phyloP scores from a whole-genome alignment of 495 filamentous ascomycete genomes.

The Platismatia glauca region DNA sequence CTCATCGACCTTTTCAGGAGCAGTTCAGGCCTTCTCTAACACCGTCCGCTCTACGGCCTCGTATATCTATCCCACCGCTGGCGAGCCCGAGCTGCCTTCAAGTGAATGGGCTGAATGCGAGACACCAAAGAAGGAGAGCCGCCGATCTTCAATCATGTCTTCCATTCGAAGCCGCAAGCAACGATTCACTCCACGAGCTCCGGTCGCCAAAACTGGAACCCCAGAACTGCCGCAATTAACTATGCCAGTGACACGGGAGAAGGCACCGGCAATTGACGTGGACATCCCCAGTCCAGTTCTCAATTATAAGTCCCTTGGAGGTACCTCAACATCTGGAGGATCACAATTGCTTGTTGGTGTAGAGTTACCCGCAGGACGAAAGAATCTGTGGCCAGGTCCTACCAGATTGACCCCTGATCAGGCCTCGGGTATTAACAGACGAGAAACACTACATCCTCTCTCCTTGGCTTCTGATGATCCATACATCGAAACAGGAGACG shows the following conservation, averaged over 20 bases:
- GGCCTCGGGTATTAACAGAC: neutral
- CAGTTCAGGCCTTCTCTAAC: constrained; percentile 2
- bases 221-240: neutral
- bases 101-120: neutral
- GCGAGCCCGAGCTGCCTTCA: neutral
- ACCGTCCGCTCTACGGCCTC: constrained; percentile 8
- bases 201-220: neutral
- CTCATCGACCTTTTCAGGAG: neutral
- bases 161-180: constrained; percentile 4
- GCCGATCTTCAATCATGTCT: constrained; percentile 12
- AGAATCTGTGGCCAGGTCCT: neutral
- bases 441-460: neutral
- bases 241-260: neutral
- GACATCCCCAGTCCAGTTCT: neutral
- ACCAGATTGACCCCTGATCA: neutral
- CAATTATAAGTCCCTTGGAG: neutral
- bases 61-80: neutral
- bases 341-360: neutral
- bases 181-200: neutral
- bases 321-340: neutral
- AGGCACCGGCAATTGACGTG: constrained; percentile 9
- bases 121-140: constrained; percentile 9
- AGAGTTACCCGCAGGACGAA: neutral
- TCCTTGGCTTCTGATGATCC: neutral
- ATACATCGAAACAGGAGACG: neutral